Percentiles rank a stretch among this genome's conserved stretches.
Conservation (phyloP, 2,329 filamentous ascomycete genomes). For the Monilinia polystroma region DNA sequence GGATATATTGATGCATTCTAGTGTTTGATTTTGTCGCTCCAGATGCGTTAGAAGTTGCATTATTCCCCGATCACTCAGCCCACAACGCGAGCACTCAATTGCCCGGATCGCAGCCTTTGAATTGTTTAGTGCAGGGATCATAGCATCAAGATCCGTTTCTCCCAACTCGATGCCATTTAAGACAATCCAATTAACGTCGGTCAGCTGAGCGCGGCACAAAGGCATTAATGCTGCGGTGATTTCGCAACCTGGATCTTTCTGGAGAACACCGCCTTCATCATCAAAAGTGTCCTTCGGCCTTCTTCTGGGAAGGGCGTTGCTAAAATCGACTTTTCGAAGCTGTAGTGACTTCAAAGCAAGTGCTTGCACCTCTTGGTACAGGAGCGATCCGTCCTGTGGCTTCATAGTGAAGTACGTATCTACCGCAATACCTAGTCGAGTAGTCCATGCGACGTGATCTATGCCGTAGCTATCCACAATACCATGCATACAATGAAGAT, state of each 20-base stretch:
- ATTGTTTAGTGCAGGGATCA: conserved; percentile 67
- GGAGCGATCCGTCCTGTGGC: conserved; percentile 47
- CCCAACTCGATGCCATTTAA: conserved; percentile 68
- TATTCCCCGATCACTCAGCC: conserved; percentile 55
- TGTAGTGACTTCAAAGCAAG: conserved; percentile 64
- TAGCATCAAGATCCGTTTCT: conserved; percentile 63
- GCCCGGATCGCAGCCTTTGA: conserved; percentile 63
- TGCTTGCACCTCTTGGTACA: conserved; percentile 68
- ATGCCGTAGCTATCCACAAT: conserved; percentile 58
- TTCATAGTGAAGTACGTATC: conserved; percentile 38
- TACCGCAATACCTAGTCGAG: conserved; percentile 47
- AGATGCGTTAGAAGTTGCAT: conserved; percentile 63
- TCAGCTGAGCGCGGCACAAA: conserved; percentile 63
- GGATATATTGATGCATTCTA: conserved; percentile 67
- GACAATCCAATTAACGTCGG: conserved; percentile 69
- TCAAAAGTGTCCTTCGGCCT: conserved; percentile 46
- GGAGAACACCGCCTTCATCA: conserved; percentile 48
- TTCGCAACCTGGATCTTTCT: conserved; percentile 63
- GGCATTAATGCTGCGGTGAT: conserved; percentile 69
- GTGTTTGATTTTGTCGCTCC: conserved; percentile 61
- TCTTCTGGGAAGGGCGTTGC: conserved; percentile 56
- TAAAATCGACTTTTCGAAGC: conserved; percentile 64
- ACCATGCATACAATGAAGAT: conserved; percentile 63
- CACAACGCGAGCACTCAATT: conserved; percentile 65
- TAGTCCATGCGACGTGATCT: conserved; percentile 61